These are phyloP conservation scores for Picochlorum costavermella DNA, from an alignment of 139 green algal species.

Conservation along the genomic window DNA sequence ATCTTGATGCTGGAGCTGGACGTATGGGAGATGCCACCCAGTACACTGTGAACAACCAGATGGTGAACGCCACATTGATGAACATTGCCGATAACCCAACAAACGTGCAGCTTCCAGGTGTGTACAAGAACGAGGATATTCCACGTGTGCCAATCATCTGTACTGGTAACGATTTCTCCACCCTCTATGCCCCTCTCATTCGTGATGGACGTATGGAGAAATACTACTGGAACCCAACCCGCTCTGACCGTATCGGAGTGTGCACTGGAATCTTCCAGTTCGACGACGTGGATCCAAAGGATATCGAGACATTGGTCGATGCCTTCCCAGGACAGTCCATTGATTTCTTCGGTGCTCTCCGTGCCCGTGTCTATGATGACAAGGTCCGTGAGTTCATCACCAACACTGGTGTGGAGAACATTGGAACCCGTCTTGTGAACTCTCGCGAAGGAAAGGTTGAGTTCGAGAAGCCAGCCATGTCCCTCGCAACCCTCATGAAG, in stretches of 20 bases:
- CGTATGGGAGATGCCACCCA: slow-evolving; percentile 95
- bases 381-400: slow-evolving; percentile 75
- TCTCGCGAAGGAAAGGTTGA: slow-evolving; percentile 65
- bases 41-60: slow-evolving; percentile 99
- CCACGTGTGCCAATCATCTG: slow-evolving; percentile 89
- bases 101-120: slow-evolving; percentile 96
- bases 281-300: slow-evolving; percentile 34
- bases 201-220: slow-evolving; percentile 99
- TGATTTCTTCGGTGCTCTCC: slow-evolving; percentile 97
- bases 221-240: slow-evolving; percentile 97
- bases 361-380: slow-evolving; percentile 90
- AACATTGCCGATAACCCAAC: slow-evolving; percentile 99
- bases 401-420: slow-evolving; percentile 74
- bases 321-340: slow-evolving; percentile 98
- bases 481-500: slow-evolving; percentile 68
- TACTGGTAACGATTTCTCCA: slow-evolving; percentile 99
- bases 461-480: slow-evolving; percentile 85
- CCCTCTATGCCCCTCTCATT: slow-evolving; percentile 97
- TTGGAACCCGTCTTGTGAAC: slow-evolving; percentile 89
- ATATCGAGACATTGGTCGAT: slow-evolving; percentile 86
- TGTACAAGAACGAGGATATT: slow-evolving; percentile 65
- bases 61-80: slow-evolving; percentile 99
- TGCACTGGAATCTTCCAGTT: slow-evolving; percentile 95
- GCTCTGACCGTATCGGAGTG: slow-evolving; percentile 93
- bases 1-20: slow-evolving; percentile 91